phyloP scores from a whole-genome alignment of 148 eudicot genomes.

The Silene latifolia region DNA sequence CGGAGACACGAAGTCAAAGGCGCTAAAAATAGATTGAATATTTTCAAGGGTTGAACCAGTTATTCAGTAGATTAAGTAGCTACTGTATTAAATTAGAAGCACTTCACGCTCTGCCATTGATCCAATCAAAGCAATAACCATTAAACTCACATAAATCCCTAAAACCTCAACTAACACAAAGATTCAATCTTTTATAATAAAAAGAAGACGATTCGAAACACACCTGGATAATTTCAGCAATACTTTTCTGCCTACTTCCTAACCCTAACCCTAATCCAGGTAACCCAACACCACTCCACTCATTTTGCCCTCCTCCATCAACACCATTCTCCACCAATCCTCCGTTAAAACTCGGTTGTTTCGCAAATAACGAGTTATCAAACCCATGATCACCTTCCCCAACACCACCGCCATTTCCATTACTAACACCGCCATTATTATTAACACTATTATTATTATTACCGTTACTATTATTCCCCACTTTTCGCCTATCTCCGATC shows the following conservation, averaged over 20 bases:
- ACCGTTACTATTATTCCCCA: constrained; percentile 6
- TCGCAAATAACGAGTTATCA: constrained; percentile 24
- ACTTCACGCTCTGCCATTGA: background rate
- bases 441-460: background rate
- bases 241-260: constrained; percentile 67
- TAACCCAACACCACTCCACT: constrained; percentile 82
- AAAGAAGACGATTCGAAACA: background rate
- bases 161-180: constrained; percentile 1
- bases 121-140: background rate
- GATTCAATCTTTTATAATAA: background rate
- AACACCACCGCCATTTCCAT: constrained; percentile 8
- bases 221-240: constrained; percentile 82
- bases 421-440: background rate
- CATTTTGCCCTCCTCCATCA: constrained; percentile 28
- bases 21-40: background rate
- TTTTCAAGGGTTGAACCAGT: background rate
- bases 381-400: constrained; percentile 15
- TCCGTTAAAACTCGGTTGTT: constrained; percentile 22
- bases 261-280: constrained; percentile 76
- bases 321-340: constrained; percentile 30
- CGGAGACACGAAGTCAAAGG: background rate
- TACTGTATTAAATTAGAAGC: background rate
- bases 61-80: no score
- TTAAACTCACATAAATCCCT: constrained; percentile 2
- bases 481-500: constrained; percentile 58